Evolutionary conservation across 2,329 filamentous ascomycete species (phyloP), one percentile per base, ranked within the genome.

Genomic region (Cercospora sp.): DNA sequence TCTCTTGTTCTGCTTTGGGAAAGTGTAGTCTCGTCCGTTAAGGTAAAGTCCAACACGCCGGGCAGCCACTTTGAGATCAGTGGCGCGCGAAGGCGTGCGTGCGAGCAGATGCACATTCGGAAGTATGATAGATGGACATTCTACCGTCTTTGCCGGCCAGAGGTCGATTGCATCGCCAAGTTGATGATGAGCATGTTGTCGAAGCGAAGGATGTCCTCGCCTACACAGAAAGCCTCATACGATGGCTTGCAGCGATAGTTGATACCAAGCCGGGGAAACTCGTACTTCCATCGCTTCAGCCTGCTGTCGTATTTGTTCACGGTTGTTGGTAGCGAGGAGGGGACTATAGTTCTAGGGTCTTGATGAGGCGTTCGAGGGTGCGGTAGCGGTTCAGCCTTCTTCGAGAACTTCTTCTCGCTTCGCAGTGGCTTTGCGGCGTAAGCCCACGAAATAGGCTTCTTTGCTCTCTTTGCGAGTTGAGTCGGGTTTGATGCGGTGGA

Each of bases 401-500:
- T 68, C 75, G 23, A 77, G 68, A 16, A 87, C 82, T 12, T 82
- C 80, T 60, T 84, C 80, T 73, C 79, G 80, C 31, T 79, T 77
- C 3, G 81, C 78, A 60, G 80, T 81, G 26, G 82, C 80, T 77
- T 90, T 94, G 71, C 93, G 87, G 68, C 85, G 83, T 67, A 97
- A 78, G 0, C 89, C 93, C 58, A 98, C 89, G 76, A 97, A 96
- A 75, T 91, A 98, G 3, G 89, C 86, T 79, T 98, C 95, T 78
- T 88, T 92, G 0, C 66, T 69, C 66, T 72, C 95, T 79, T 86
- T 91, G 76, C 95, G 87, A 42, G 94, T 98, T 6, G 93, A 91
- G 65, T 96, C 91, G 0, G 96, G 95, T 80, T 99, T 99, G 79
- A 97, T 91, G 68, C 94, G 86, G 75, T 91, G 85, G 1, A 99